Base-by-base conservation (phyloP, 176 grass and related monocot species). In the Puya raimondii region DNA sequence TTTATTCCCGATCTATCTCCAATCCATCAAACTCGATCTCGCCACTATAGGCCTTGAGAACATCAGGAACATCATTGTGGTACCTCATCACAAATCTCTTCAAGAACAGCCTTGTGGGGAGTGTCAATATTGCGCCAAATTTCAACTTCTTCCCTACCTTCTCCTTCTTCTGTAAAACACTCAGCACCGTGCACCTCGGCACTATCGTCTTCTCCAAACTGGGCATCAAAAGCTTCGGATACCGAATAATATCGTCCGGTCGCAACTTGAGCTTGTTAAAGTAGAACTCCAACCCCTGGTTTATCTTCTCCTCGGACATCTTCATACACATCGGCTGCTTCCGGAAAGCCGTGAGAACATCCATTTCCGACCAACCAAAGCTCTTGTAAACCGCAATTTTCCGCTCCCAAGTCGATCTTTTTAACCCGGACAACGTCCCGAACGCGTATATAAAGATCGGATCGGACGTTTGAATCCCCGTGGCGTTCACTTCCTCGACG, bases 361-460 rank as follows among this genome's bases (percentile, higher is more conserved):
- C 72, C 23, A 70, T 49, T 48, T 82, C 80, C 2, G 80, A 76
- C 72, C 72, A 82, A 66, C 80, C 80, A 3, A 70, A 76, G 48
- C 56, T 82, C 54, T 49, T 59, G 64, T 64, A 81, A 69, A 70
- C 72, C 29, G 67, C 27, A 11, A 81, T 21, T 51, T 81, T 81
- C 51, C 53, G 69, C 65, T 70, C 65, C 72, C 72, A 81, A 14
- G 54, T 70, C 42, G 51, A 14, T 72, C 23, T 52, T 56, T 67
- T 65, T 66, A 18, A 53, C 4, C 10, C 42, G 22, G 65, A 10
- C 53, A 82, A 54, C 7, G 48, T 66, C 3, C 16, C n/a, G 48
- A 81, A 4, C 6, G 72, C 72, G 11, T 1, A 50, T 14, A 69
- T 9, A 16, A 81, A 81, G 0, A 21, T 63, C 23, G 33, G 47